Evolutionary conservation across 305 asterid genomes (phyloP).

Genomic region (Ilex paraguariensis): DNA sequence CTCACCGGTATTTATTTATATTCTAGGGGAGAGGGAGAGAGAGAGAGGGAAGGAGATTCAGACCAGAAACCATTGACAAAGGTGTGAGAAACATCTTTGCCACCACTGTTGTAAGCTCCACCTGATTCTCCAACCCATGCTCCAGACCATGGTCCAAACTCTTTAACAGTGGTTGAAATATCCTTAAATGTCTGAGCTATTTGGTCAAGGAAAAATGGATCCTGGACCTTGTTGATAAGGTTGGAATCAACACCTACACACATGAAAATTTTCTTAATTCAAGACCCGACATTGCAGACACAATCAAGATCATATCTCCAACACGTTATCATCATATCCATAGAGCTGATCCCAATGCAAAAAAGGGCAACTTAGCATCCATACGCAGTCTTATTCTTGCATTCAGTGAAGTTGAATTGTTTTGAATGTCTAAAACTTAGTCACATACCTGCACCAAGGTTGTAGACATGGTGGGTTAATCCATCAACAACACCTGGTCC

Average conservation of each 20-base stretch:
- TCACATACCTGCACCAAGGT: constrained; percentile 66
- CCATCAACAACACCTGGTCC: constrained; percentile 67
- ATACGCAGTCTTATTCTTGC: too few relatives aligned
- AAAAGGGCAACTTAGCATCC: too few relatives aligned
- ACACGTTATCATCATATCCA: too few relatives aligned
- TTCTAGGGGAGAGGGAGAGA: too few relatives aligned
- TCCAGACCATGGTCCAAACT: constrained; percentile 51
- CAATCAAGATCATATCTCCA: too few relatives aligned
- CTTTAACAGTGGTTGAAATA: constrained; percentile 23
- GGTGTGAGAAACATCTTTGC: constrained; percentile 59
- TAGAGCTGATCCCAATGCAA: too few relatives aligned
- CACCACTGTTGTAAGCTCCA: constrained; percentile 86
- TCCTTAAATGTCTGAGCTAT: constrained; percentile 45
- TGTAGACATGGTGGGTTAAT: constrained; percentile 74
- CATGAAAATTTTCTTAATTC: too few relatives aligned
- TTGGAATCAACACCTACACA: constrained; percentile 48
- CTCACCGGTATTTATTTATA: too few relatives aligned
- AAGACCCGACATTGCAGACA: too few relatives aligned
- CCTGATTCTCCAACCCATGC: constrained; percentile 93
- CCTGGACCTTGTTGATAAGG: constrained; percentile 56
- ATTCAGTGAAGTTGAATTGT: too few relatives aligned
- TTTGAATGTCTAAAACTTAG: too few relatives aligned
- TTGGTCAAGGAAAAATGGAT: constrained; percentile 54
- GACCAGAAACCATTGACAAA: constrained; percentile 82
- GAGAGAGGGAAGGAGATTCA: not conserved